These are phyloP conservation scores for Exserohilum rostratum DNA, from an alignment of 2,329 filamentous ascomycete species.

Conservation along the genomic window DNA sequence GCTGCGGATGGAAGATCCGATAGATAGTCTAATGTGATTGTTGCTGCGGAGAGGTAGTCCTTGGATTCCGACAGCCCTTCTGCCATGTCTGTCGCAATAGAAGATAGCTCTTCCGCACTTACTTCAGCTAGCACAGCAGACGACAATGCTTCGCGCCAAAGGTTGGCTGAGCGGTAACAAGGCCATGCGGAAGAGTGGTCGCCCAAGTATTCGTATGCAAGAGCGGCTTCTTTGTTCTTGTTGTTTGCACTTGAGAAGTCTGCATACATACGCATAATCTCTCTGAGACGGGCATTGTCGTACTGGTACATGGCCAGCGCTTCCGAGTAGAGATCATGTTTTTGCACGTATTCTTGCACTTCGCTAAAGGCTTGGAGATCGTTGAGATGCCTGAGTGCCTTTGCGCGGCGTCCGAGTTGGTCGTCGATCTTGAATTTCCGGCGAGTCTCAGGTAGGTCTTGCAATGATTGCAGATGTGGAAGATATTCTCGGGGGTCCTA, in stretches of 20 bases:
- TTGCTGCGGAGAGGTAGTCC: constrained; percentile 80
- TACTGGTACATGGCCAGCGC: constrained; percentile 86
- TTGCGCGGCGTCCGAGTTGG: constrained; percentile 75
- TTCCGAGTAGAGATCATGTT: constrained; percentile 77
- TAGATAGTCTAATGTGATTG: constrained; percentile 82
- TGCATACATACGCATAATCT: constrained; percentile 80
- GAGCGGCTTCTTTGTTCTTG: constrained; percentile 81
- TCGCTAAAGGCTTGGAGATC: constrained; percentile 77
- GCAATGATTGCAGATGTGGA: constrained; percentile 87
- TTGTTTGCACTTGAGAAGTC: constrained; percentile 76
- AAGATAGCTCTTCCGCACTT: constrained; percentile 63
- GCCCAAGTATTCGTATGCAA: constrained; percentile 85
- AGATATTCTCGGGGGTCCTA: constrained; percentile 90
- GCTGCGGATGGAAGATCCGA: constrained; percentile 72
- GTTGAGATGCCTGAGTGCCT: constrained; percentile 79
- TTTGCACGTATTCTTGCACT: constrained; percentile 75
- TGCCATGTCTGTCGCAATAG: constrained; percentile 75
- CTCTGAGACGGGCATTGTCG: constrained; percentile 67
- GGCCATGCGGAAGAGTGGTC: constrained; percentile 77
- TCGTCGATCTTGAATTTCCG: constrained; percentile 88
- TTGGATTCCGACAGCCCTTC: constrained; percentile 83
- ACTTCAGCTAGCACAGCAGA: constrained; percentile 71
- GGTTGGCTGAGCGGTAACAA: constrained; percentile 81
- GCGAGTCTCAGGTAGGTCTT: constrained; percentile 72
- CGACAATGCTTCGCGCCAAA: constrained; percentile 91